These are phyloP conservation scores for Phalaenopsis hybrid DNA, from an alignment of 116 monocot species.

Conservation along the genomic window DNA sequence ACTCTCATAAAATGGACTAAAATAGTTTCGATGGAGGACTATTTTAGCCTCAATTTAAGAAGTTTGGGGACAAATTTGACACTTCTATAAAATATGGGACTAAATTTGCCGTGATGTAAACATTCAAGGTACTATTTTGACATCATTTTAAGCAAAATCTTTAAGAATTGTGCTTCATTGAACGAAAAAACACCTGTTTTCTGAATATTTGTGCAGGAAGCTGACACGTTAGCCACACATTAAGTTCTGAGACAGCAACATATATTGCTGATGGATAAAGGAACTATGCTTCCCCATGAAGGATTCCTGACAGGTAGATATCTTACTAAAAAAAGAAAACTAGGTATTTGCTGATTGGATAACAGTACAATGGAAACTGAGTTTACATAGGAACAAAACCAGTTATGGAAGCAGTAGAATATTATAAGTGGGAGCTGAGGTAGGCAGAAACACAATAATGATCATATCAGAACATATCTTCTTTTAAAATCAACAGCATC, in stretches of 20 bases:
- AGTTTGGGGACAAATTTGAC: no score
- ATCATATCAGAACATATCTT: conserved; percentile 36
- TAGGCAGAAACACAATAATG: conserved; percentile 16
- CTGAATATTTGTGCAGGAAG: background rate
- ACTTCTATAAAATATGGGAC: no score
- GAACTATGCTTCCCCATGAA: background rate
- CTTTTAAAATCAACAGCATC: conserved; percentile 18
- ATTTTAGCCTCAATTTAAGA: no score
- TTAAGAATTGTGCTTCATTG: background rate
- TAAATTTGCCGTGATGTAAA: no score
- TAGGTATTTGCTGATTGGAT: background rate
- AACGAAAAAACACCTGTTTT: conserved; percentile 6
- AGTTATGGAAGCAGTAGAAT: conserved; percentile 18
- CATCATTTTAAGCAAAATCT: background rate
- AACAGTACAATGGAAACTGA: background rate
- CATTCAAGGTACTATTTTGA: no score
- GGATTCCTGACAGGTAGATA: conserved; percentile 1
- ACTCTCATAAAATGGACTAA: no score
- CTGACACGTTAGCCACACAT: background rate
- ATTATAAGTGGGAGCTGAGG: conserved; percentile 28
- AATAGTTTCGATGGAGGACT: no score
- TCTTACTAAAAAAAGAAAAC: background rate
- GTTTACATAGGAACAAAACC: conserved; percentile 12
- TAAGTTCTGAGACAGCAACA: background rate
- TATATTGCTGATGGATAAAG: background rate